Evolutionary conservation across 345 rosid species (phyloP), one percentile per base, ranked within the genome.

Genomic region (Bruguiera gymnorhiza): DNA sequence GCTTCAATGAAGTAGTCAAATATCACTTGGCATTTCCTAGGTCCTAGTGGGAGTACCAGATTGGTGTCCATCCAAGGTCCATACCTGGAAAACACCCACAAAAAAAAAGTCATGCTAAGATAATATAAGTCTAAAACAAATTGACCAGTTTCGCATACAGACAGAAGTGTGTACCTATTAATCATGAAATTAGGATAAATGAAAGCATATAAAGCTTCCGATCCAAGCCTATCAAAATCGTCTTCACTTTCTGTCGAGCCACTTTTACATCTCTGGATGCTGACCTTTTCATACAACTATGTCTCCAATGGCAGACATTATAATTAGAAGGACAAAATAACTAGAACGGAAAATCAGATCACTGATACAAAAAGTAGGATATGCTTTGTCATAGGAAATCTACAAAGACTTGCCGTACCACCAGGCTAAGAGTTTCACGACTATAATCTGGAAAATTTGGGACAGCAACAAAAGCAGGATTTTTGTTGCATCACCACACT

Each of bases 21-120:
- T 76, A 94, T 82, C 34, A 94, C 95, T 43, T 72, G 76, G 83
- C 98, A 89, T 78, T 75, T 89, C 70, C 82, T 68, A 36, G 91
- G 90, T 71, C 88, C 97, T 60, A 86, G 73, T 2, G 98, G 98
- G 65, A 88, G 68, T 26, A 85, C 92, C 72, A 88, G 86, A 81
- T 94, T 94, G 54, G 98, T 89, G 82, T 94, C 96, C 97, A 94
- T 89, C 98, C 98, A 91, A 66, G 97, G 96, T 75, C 97, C 98
- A 62, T 94, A 91, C 75, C 98, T 89, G 51, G 0, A 62, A 43
- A 39, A 39, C 3, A 10, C 15, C 50, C 50, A 11, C 3, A 39
- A 37, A 1, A 43, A 13, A 13, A 15, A 43, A 43, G 6, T 43
- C 50, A 43, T 3, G 50, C 18, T 43, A 18, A 54, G 18, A 51